Evolutionary conservation across 2,329 filamentous ascomycete species (phyloP).

Genomic region (Colletotrichum tabaci): DNA sequence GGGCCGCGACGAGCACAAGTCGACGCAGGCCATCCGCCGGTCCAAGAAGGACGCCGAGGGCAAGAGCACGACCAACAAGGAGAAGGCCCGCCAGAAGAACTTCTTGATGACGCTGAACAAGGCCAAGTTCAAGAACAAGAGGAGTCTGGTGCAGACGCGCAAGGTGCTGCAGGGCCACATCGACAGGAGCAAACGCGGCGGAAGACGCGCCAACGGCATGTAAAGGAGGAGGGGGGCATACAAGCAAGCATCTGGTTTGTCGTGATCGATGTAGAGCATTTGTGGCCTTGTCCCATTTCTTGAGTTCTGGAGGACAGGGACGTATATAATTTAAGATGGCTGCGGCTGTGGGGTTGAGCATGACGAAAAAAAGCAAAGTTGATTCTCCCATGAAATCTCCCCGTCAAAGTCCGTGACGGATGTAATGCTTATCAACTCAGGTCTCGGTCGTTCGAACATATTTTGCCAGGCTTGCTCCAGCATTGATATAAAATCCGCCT

Average conservation of each 20-base stretch:
- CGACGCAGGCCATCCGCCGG: conserved; percentile 85
- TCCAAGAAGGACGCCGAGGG: conserved; percentile 90
- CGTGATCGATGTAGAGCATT: not conserved
- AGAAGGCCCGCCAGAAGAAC: conserved; percentile 98
- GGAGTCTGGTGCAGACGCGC: conserved; percentile 88
- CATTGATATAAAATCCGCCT: too few species aligned
- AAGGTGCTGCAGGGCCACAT: conserved; percentile 87
- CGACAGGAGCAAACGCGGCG: conserved; percentile 86
- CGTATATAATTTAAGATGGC: conserved; percentile 6
- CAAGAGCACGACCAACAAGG: conserved; percentile 97
- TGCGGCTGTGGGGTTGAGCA: not conserved
- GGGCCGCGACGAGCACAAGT: conserved; percentile 84
- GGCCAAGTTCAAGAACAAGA: conserved; percentile 95
- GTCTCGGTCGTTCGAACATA: too few species aligned
- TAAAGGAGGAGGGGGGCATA: conserved; percentile 1
- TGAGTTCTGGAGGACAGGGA: not conserved
- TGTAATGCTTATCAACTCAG: too few species aligned
- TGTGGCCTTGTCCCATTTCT: not conserved
- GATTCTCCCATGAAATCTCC: not conserved
- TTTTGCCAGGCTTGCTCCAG: not conserved
- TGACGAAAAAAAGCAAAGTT: not conserved
- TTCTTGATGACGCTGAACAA: conserved; percentile 98
- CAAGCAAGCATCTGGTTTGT: too few species aligned
- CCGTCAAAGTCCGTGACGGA: not conserved
- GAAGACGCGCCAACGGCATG: conserved; percentile 78